Evolutionary conservation across 495 filamentous ascomycete species (phyloP), one percentile per base, ranked within the genome.

Genomic region (Xylaria flabelliformis): DNA sequence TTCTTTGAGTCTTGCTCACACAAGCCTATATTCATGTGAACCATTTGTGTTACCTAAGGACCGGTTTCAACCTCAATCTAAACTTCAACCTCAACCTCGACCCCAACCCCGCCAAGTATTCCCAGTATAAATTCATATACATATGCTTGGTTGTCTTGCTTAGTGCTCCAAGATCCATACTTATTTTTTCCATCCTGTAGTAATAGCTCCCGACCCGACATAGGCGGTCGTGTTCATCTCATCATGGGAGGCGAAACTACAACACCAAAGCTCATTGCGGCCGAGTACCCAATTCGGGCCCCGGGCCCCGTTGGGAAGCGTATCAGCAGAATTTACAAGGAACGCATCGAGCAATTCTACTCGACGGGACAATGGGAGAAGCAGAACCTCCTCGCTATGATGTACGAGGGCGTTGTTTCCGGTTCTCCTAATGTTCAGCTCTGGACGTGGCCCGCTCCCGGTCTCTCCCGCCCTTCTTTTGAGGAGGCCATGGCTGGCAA

Each of bases 291-390:
- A 6, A 50, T 82, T 62, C 82, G 79, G 59, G 85, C 86, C 7
- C 80, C 78, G 17, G 78, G 81, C 39, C 87, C 87, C 13, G 86
- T 88, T 42, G 95, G 95, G 72, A 92, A 97, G 83, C 91, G 93
- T 77, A 97, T 98, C 76, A 87, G 90, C 75, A 86, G 87, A 77
- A 94, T 98, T 80, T 97, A 97, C 86, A 92, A 90, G 73, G 91
- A 94, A 75, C 90, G 96, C 50, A 88, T 99, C 74, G 85, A 83
- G 26, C 90, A 93, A 78, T 97, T 99, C 84, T 93, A 91, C 56
- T 84, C 86, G 26, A 82, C 80, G 17, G 96, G 96, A 67, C 94
- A 97, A 81, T 99, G 95, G 85, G 86, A 89, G 71, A 83, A 88
- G 29, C 86, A 92, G 71, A 95, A 94, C 72, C 86, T 98, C n/a